Conservation (phyloP, 768 basidiomycete species). For the Russula sp. region DNA sequence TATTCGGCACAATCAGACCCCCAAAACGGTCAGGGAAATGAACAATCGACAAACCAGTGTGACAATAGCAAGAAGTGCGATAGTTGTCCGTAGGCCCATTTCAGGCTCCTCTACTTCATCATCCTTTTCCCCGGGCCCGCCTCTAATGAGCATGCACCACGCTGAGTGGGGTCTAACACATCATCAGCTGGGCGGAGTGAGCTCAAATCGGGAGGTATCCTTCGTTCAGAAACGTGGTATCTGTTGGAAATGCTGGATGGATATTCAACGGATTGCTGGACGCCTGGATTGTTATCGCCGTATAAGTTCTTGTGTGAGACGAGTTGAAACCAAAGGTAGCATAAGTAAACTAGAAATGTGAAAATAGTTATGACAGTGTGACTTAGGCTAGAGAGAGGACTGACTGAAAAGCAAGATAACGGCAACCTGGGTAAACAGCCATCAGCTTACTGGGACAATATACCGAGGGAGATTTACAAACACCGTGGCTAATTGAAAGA, state of each 20-base stretch:
- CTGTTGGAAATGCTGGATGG: neutral
- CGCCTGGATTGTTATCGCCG: conserved; percentile 36
- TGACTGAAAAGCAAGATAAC: conserved; percentile 53
- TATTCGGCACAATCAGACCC: conserved; percentile 18
- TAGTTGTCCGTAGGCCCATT: conserved; percentile 38
- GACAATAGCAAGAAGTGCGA: conserved; percentile 39
- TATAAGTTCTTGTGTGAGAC: conserved; percentile 56
- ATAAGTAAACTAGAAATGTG: conserved; percentile 45
- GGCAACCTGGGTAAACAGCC: conserved; percentile 40
- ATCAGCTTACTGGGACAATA: neutral
- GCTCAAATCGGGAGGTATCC: neutral
- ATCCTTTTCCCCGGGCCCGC: conserved; percentile 28
- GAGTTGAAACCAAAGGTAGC: conserved; percentile 54
- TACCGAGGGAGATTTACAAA: conserved; percentile 33
- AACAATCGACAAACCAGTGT: conserved; percentile 39
- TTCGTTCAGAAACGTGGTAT: neutral
- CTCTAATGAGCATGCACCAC: conserved; percentile 10
- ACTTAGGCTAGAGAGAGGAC: conserved; percentile 30
- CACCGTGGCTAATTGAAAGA: conserved; percentile 52
- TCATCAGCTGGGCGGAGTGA: neutral
- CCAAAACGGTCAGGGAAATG: neutral
- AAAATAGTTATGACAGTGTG: neutral
- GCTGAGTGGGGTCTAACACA: neutral
- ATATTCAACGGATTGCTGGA: conserved; percentile 13
- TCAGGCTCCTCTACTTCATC: conserved; percentile 35